A percentile compares a stretch with the other conserved stretches of the same genome.
phyloP scores from a whole-genome alignment of 495 filamentous ascomycete species.

The Neurospora intermedia region DNA sequence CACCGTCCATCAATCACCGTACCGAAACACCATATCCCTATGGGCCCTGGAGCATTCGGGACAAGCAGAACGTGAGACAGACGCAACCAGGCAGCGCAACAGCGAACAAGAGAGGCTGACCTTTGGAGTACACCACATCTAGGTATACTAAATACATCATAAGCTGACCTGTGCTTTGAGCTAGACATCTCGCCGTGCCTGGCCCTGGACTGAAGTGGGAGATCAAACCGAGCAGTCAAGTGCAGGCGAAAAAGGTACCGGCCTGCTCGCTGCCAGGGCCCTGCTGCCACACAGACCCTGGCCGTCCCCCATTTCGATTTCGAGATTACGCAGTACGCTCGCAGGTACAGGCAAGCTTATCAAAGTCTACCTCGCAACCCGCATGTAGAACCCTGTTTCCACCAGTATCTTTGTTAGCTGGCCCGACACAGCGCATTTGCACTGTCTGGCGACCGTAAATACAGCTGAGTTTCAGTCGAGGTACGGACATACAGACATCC shows the following conservation, averaged over 20 bases:
- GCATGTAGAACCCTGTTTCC: neutral
- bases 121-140: neutral
- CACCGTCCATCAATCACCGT: neutral
- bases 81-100: neutral
- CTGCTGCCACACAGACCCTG: neutral
- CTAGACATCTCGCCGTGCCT: neutral
- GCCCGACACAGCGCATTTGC: neutral
- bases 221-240: neutral
- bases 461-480: neutral
- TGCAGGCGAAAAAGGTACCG: neutral
- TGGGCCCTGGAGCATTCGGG: neutral
- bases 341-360: neutral
- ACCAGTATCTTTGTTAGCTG: neutral
- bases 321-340: neutral
- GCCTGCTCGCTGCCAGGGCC: neutral
- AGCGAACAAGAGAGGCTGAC: neutral
- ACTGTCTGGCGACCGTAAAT: neutral
- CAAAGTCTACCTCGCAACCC: neutral
- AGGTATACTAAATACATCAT: neutral
- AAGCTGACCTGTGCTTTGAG: neutral
- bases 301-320: neutral
- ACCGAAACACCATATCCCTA: neutral
- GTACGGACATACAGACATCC: constrained; percentile 1
- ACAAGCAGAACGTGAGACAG: neutral
- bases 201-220: neutral